phyloP scores from a whole-genome alignment of 1,139 yeast genomes.

The Magnusiomyces ingens region DNA sequence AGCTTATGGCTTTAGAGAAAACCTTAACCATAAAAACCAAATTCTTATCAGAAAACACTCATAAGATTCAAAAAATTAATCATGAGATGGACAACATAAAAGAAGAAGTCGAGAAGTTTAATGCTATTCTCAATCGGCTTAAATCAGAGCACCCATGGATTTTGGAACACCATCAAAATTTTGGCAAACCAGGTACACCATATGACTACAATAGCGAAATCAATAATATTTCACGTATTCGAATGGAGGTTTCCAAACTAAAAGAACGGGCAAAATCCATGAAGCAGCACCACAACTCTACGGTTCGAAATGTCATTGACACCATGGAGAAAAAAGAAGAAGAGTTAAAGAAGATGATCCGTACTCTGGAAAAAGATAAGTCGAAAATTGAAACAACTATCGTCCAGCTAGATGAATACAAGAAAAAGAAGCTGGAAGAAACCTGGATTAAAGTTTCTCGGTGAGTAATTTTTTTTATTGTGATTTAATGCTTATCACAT shows the following conservation, averaged over 20 bases:
- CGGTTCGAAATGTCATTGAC: conserved; percentile 91
- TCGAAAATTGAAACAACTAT: conserved; percentile 85
- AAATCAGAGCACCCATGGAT: conserved; percentile 66
- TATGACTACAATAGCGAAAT: conserved; percentile 41
- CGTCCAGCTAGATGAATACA: conserved; percentile 77
- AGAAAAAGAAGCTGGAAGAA: conserved; percentile 70
- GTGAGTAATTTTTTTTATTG: conserved; percentile 6
- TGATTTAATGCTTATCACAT: neutral
- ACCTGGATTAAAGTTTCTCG: conserved; percentile 72
- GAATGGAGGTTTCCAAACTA: conserved; percentile 50
- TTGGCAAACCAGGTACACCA: conserved; percentile 34
- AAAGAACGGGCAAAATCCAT: conserved; percentile 60
- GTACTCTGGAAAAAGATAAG: conserved; percentile 85
- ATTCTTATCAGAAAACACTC: conserved; percentile 43
- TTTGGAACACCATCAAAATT: conserved; percentile 47
- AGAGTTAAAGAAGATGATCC: conserved; percentile 71
- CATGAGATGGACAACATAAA: conserved; percentile 60
- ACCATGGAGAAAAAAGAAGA: conserved; percentile 85
- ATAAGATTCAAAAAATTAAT: conserved; percentile 51
- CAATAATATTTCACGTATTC: conserved; percentile 51
- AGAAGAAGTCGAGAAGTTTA: conserved; percentile 36
- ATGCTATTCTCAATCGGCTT: conserved; percentile 43
- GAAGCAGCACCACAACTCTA: conserved; percentile 78
- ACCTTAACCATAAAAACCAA: conserved; percentile 49
- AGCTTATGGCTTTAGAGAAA: conserved; percentile 56